Base-by-base conservation (phyloP, 2,329 filamentous ascomycete species). In the Tolypocladium album region DNA sequence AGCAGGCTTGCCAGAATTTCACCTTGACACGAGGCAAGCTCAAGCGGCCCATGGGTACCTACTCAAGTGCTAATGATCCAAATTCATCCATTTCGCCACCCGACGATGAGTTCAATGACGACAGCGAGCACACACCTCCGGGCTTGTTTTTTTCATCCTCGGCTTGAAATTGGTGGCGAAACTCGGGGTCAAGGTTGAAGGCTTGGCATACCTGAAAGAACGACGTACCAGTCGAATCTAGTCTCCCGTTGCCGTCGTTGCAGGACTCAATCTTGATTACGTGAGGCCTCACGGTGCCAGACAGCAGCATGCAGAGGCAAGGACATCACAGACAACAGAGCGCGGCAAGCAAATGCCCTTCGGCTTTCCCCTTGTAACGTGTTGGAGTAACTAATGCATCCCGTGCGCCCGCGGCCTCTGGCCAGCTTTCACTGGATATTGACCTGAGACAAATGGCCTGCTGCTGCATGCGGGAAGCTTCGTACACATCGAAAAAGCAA, bases 331-430 rank as follows among this genome's bases (percentile, higher is more conserved):
- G 17, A 22, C 12, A 39, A 50, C 7, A 9, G 1, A n/a, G 27
- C 17, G 64, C 57, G 64, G 60, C 62, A 59, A 24, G 40, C n/a
- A 22, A 58, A 22, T 45, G 36, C 34, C 11, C 34, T 11, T 31
- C 34, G 31, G 9, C 7, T 15, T 47, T 24, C 6, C 22, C 13
- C 42, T 13, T 13, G 17, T 20, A 20, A 2, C 34, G 7, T 31
- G 27, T 36, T 12, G 38, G 5, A 40, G 39, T 20, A 40, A 15
- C 7, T 40, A 20, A 20, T 1, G 39, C 17, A 40, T 20, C 5
- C 39, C 15, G 5, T 2, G 39, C 42, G 42, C 42, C 17, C 20
- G 24, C 22, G 22, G 22, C 43, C 22, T 34, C 12, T 31, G 24
- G 17, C 47, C 47, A 34, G 17, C 27, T n/a, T 34, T 34, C 15